Evolutionary conservation across 1,284 basidiomycete species (phyloP).

Genomic region (Jaminaea rosea): DNA sequence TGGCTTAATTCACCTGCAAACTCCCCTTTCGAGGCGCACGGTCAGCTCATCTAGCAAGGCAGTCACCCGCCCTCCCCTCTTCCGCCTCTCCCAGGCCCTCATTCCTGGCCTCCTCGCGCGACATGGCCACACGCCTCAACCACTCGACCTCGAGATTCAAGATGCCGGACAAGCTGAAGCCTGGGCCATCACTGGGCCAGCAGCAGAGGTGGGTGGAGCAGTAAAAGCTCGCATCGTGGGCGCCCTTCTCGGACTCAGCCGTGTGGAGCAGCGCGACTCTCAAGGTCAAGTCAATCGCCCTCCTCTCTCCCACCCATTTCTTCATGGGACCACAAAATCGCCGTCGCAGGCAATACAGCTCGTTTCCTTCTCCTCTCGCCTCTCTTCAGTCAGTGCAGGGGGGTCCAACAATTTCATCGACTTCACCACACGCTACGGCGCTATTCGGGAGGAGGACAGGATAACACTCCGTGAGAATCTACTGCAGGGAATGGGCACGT

Average conservation of each 20-base stretch:
- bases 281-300: background rate
- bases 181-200: slow-evolving; percentile 37
- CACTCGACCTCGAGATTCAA: slow-evolving; percentile 6
- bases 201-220: slow-evolving; percentile 25
- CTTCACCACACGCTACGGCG: slow-evolving; percentile 38
- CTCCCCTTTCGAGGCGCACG: too few species aligned
- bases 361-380: slow-evolving; percentile 24
- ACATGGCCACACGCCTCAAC: too few species aligned
- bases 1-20: too few species aligned
- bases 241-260: slow-evolving; percentile 11
- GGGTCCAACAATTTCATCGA: slow-evolving; percentile 30
- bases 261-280: slow-evolving; percentile 5
- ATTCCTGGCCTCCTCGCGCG: too few species aligned
- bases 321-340: slow-evolving; percentile 1
- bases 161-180: slow-evolving; percentile 22
- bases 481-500: slow-evolving; percentile 28
- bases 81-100: too few species aligned
- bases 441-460: slow-evolving; percentile 35
- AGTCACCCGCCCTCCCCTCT: too few species aligned
- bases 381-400: slow-evolving; percentile 8
- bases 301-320: slow-evolving; percentile 19
- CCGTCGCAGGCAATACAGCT: slow-evolving; percentile 16
- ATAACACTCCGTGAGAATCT: slow-evolving; percentile 38
- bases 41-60: too few species aligned
- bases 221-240: slow-evolving; percentile 23